These are phyloP conservation scores for Diplodia sapinea DNA, from an alignment of 2,329 filamentous ascomycete species.

Conservation along the genomic window DNA sequence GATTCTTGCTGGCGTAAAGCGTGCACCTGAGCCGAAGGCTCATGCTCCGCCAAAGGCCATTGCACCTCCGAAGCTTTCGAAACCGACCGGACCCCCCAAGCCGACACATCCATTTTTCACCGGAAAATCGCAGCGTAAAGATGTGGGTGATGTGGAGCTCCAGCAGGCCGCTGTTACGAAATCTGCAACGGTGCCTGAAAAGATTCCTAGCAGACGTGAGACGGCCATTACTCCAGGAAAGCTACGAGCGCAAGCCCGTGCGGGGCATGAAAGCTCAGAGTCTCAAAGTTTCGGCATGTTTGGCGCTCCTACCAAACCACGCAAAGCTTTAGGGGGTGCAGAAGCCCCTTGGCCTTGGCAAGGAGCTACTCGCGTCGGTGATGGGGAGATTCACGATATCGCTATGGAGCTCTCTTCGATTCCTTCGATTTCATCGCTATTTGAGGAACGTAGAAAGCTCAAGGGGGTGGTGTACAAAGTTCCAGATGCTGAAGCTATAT, in stretches of 20 bases:
- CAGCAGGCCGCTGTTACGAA: neutral
- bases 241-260: slow-evolving; percentile 45
- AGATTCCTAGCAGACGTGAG: slow-evolving; percentile 41
- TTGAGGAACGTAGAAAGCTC: slow-evolving; percentile 42
- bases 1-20: slow-evolving; percentile 59
- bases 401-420: neutral
- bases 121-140: slow-evolving; percentile 54
- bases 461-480: slow-evolving; percentile 45
- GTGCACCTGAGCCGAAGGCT: slow-evolving; percentile 37
- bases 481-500: slow-evolving; percentile 42
- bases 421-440: neutral
- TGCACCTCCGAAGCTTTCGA: slow-evolving; percentile 33
- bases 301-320: slow-evolving; percentile 32
- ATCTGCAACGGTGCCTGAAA: slow-evolving; percentile 32
- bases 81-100: slow-evolving; percentile 50
- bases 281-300: slow-evolving; percentile 36
- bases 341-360: slow-evolving; percentile 75
- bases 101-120: slow-evolving; percentile 73
- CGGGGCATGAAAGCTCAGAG: slow-evolving; percentile 33
- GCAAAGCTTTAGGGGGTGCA: slow-evolving; percentile 66
- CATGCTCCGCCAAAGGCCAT: neutral
- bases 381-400: slow-evolving; percentile 35
- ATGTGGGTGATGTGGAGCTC: slow-evolving; percentile 32
- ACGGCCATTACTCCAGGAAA: slow-evolving; percentile 57
- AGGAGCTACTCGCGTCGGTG: slow-evolving; percentile 69